These are phyloP conservation scores for Penicillium sp. DNA, from an alignment of 2,329 filamentous ascomycete genomes.

Conservation along the genomic window DNA sequence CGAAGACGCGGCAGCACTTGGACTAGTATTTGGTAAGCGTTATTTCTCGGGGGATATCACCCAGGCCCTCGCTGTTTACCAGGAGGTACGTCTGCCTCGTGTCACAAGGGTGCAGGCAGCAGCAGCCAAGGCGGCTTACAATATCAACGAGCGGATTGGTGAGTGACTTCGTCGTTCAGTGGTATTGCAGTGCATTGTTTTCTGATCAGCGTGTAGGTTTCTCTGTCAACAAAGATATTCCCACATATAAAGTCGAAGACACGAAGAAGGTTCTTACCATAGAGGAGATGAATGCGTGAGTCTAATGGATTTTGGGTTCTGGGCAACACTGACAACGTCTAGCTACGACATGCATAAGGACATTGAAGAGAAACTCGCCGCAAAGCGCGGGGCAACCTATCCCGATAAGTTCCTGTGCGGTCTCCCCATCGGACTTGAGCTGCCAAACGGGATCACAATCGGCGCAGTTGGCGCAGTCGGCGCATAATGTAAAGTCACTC, in stretches of 20 bases:
- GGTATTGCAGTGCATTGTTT: not conserved
- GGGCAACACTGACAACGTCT: not conserved
- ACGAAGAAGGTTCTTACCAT: conserved; percentile 62
- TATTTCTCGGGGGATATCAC: conserved; percentile 50
- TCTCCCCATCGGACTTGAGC: conserved; percentile 47
- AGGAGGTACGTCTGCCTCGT: conserved; percentile 54
- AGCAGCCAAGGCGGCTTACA: conserved; percentile 57
- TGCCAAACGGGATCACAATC: conserved; percentile 30
- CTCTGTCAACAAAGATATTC: conserved; percentile 56
- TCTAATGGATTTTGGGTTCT: conserved; percentile 9
- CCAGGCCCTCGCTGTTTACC: conserved; percentile 51
- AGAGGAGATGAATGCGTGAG: conserved; percentile 66
- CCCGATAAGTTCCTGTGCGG: conserved; percentile 43
- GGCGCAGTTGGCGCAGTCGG: conserved; percentile 14
- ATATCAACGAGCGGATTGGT: conserved; percentile 64
- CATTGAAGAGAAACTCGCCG: conserved; percentile 50
- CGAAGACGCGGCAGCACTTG: conserved; percentile 62
- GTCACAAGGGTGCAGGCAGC: conserved; percentile 57
- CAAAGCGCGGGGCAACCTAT: conserved; percentile 29
- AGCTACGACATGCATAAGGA: conserved; percentile 61
- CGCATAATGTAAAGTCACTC: not conserved
- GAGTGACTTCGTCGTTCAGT: conserved; percentile 9
- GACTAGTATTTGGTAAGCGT: conserved; percentile 56
- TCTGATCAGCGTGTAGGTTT: conserved; percentile 49
- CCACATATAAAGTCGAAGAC: conserved; percentile 61